Evolutionary conservation across 768 basidiomycete genomes (phyloP).

Genomic region (Auriscalpium orientale): DNA sequence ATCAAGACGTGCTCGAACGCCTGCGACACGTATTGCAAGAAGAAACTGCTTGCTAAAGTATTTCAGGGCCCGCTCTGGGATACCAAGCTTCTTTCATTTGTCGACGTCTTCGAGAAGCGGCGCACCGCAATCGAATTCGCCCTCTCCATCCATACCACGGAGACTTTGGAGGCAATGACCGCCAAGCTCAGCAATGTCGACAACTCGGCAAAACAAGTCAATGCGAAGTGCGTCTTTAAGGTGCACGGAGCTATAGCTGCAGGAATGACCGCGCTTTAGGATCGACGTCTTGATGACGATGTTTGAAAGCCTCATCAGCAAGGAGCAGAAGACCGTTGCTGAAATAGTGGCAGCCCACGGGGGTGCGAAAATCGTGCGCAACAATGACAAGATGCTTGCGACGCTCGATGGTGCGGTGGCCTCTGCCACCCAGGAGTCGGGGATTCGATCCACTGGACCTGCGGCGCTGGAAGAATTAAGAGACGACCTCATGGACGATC

Average conservation of each 20-base stretch:
- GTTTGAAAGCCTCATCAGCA: not conserved
- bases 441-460: slow-evolving; percentile 1
- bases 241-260: not conserved
- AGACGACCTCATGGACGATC: slow-evolving; percentile 15
- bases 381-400: slow-evolving; percentile 10
- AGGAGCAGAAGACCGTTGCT: slow-evolving; percentile 4
- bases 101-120: slow-evolving; percentile 16
- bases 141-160: slow-evolving; percentile 20
- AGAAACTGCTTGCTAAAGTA: slow-evolving; percentile 19
- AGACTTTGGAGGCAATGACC: slow-evolving; percentile 15
- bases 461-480: slow-evolving; percentile 16
- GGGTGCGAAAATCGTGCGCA: slow-evolving; percentile 12
- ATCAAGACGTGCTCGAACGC: slow-evolving; percentile 24
- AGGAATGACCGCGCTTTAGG: not conserved
- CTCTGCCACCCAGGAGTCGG: not conserved
- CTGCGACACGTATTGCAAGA: slow-evolving; percentile 25
- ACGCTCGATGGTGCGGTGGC: slow-evolving; percentile 10
- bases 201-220: slow-evolving; percentile 2
- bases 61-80: slow-evolving; percentile 22
- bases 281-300: slow-evolving; percentile 9
- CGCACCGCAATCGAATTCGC: slow-evolving; percentile 20
- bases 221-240: slow-evolving; percentile 4
- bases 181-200: slow-evolving; percentile 9
- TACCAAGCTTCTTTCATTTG: slow-evolving; percentile 15
- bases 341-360: slow-evolving; percentile 15